Percentiles rank a stretch among this genome's conserved stretches.
Evolutionary conservation across 2,329 filamentous ascomycete species (phyloP).

Genomic region (Colletotrichum truncatum): DNA sequence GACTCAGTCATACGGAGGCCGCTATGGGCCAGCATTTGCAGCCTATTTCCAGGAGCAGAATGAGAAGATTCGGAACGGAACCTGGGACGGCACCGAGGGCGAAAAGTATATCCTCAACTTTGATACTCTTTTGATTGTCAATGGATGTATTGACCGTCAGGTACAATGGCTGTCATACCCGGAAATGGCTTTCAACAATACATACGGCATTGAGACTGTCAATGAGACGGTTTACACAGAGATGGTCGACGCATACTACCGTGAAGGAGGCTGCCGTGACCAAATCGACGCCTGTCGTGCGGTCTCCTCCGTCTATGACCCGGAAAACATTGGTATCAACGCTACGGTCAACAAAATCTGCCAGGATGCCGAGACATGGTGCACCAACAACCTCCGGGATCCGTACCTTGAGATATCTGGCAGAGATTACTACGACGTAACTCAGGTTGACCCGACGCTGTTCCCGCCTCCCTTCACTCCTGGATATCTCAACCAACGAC

Average conservation of each 20-base stretch:
- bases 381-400: slow-evolving; percentile 28
- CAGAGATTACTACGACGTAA: slow-evolving; percentile 33
- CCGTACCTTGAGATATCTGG: slow-evolving; percentile 9
- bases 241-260: slow-evolving; percentile 42
- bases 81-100: slow-evolving; percentile 39
- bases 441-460: slow-evolving; percentile 29
- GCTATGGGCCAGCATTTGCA: slow-evolving; percentile 66
- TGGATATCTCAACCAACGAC: slow-evolving; percentile 32
- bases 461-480: slow-evolving; percentile 29
- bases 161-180: slow-evolving; percentile 44
- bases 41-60: slow-evolving; percentile 67
- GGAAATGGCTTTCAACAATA: slow-evolving; percentile 43
- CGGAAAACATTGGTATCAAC: slow-evolving; percentile 33
- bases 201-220: slow-evolving; percentile 41
- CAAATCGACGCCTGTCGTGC: slow-evolving; percentile 61
- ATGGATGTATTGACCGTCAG: slow-evolving; percentile 61
- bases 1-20: slow-evolving; percentile 65
- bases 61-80: slow-evolving; percentile 54
- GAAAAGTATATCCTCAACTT: slow-evolving; percentile 52
- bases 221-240: slow-evolving; percentile 40
- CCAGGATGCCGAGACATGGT: slow-evolving; percentile 22
- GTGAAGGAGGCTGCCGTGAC: slow-evolving; percentile 59
- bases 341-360: slow-evolving; percentile 37
- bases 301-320: slow-evolving; percentile 38
- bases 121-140: slow-evolving; percentile 65